Base-by-base conservation (phyloP, 1,284 basidiomycete genomes). In the Pyrrhoderma lamaoense region DNA sequence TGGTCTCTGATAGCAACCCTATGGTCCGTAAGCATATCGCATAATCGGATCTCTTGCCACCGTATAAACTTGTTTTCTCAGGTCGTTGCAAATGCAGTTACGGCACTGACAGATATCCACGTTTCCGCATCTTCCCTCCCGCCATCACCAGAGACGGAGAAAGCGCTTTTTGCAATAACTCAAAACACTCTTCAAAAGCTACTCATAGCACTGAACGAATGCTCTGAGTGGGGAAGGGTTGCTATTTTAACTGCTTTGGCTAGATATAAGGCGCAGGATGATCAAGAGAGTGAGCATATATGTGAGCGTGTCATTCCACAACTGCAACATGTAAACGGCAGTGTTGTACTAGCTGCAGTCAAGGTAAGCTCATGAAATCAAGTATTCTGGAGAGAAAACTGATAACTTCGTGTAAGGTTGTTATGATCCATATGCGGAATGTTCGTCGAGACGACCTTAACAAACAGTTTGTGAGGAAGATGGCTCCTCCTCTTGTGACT, bases 251-350 rank as follows among this genome's bases (percentile, higher is more conserved):
- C 87, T 54, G 90, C 91, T 0, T 71, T 99, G 39, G 78, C 90
- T 8, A 80, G 90, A 46, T 99, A 97, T 67, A 76, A 75, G 45
- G 80, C 92, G 0, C 71, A 75, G 23, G 94, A 96, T 61, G 88
- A 89, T 54, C 89, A 93, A 67, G 96, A 99, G 70, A 89, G 89
- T 62, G 96, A 99, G 65, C 94, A 98, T 67, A 98, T 99, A 55
- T 98, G 95, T 67, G 95, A 99, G 68, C 84, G 96, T 37, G 94
- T 98, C 39, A 89, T 98, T 55, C 95, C 96, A 1, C 95, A 99
- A 64, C 96, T 99, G 69, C 95, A 99, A 68, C 96, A 99, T 62
- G 89, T 85, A 19, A 99, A 99, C 60, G 93, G 91, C 8, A 86
- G 85, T 55, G 95, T 99, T 13, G 93, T 99, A 0, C 75, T 99